Evolutionary conservation across 495 filamentous ascomycete genomes (phyloP).

Genomic region (Pyronema omphalodes): DNA sequence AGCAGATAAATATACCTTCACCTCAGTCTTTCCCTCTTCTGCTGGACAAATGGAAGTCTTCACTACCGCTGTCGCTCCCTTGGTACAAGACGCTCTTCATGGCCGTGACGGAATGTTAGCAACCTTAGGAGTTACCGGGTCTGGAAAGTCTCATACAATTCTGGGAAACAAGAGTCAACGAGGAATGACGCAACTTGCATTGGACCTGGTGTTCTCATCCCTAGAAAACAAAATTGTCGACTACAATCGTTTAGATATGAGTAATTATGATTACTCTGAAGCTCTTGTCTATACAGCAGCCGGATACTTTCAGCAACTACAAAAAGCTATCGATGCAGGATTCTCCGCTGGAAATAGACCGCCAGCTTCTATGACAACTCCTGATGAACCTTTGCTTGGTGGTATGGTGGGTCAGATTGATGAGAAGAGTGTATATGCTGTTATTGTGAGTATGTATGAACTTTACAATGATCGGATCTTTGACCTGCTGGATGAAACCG

Average conservation of each 20-base stretch:
- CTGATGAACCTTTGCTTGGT: conserved; percentile 4
- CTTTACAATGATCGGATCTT: conserved; percentile 98
- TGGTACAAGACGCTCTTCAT: conserved; percentile 55
- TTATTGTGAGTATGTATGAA: conserved; percentile 94
- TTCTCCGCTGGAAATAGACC: neutral
- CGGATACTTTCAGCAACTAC: conserved; percentile 48
- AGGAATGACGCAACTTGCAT: conserved; percentile 75
- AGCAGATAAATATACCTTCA: conserved; percentile 88
- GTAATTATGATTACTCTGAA: conserved; percentile 55
- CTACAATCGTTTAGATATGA: neutral
- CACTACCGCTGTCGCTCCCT: conserved; percentile 54
- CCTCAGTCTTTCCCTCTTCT: conserved; percentile 75
- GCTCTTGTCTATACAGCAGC: conserved; percentile 60
- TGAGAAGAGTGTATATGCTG: conserved; percentile 37
- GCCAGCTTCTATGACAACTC: neutral
- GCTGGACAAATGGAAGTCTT: conserved; percentile 75
- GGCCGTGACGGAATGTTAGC: conserved; percentile 80
- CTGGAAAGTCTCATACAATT: conserved; percentile 97
- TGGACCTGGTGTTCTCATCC: conserved; percentile 76
- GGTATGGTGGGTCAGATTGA: neutral
- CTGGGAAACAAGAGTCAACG: conserved; percentile 59
- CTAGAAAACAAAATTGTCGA: conserved; percentile 49
- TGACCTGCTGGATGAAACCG: conserved; percentile 53
- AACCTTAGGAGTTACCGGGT: conserved; percentile 86
- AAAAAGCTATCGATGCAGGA: neutral